These are phyloP conservation scores for Euphorbia celastroides DNA, from an alignment of 441 rosid species.

Conservation along the genomic window DNA sequence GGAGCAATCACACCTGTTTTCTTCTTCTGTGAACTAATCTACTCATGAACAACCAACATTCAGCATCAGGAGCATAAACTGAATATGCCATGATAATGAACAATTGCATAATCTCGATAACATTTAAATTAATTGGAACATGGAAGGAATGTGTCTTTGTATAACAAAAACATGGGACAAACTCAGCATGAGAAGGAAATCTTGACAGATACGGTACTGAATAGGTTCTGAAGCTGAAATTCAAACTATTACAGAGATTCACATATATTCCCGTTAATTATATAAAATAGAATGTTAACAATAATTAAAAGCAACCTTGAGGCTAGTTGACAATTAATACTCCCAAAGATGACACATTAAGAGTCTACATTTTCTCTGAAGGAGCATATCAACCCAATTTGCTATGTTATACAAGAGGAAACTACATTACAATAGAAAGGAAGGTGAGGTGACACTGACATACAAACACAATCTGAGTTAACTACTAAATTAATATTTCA, in stretches of 20 bases:
- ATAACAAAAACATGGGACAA: background rate
- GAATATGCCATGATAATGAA: background rate
- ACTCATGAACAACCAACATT: conserved; percentile 19
- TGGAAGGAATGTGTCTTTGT: background rate
- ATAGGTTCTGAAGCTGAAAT: background rate
- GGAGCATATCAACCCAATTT: too few species aligned
- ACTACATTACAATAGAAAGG: too few species aligned
- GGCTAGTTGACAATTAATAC: background rate
- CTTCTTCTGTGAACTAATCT: conserved; percentile 99
- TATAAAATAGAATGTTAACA: background rate
- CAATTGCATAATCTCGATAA: background rate
- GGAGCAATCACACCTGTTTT: conserved; percentile 99
- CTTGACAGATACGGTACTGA: background rate
- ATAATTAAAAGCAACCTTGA: background rate
- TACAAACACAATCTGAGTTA: too few species aligned
- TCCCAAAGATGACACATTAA: too few species aligned
- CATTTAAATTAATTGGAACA: background rate
- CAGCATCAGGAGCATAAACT: conserved; percentile 13
- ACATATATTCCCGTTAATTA: background rate
- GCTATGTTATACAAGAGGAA: too few species aligned
- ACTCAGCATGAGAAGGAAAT: background rate
- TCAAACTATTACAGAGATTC: background rate
- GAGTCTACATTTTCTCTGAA: too few species aligned
- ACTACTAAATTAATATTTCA: too few species aligned
- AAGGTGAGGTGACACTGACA: too few species aligned